Evolutionary conservation across 2,329 filamentous ascomycete genomes (phyloP), one percentile per base, ranked within the genome.

Genomic region (Microcyclosporella mali): DNA sequence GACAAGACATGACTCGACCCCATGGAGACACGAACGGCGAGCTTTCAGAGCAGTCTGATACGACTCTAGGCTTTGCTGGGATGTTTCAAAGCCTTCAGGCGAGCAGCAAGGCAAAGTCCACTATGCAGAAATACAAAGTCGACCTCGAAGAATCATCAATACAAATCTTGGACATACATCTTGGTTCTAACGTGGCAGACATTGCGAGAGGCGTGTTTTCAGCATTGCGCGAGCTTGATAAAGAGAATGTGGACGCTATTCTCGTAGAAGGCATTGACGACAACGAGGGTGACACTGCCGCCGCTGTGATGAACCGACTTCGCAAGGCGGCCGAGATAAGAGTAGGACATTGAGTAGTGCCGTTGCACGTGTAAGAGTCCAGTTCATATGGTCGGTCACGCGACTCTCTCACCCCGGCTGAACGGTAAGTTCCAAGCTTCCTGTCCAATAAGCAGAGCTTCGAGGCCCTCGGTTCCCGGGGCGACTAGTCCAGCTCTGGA

Each of bases 181-280:
- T 98, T 11, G 89, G 90, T 1, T 68, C 67, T 12, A 77, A 84
- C 33, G 81, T 81, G 0, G 77, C 78, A 52, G 77, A 78, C 25
- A 88, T 98, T 55, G 90, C 92, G 1, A 80, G 89, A 55, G 85
- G 86, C 0, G 71, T 98, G 11, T 98, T 98, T 63, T 86, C 87
- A 10, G 86, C 88, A 1, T 70, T 98, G 41, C 75, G 92, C 40
- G 85, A 89, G 54, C 75, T 98, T 50, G 92, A 98, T 63, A 78
- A 82, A 56, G 74, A 80, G 49, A 78, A 81, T 21, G 88, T 88
- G 3, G 82, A 92, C 60, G 73, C 84, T 15, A 95, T 98, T 40
- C 85, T 89, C 55, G 87, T 97, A 9, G 92, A 98, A 63, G 90
- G 90, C 2, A 85, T 95, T 44, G 66, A 71, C 15, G 67, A 72